Base-by-base conservation (phyloP, 1,284 basidiomycete genomes). In the Heterobasidion occidentale region DNA sequence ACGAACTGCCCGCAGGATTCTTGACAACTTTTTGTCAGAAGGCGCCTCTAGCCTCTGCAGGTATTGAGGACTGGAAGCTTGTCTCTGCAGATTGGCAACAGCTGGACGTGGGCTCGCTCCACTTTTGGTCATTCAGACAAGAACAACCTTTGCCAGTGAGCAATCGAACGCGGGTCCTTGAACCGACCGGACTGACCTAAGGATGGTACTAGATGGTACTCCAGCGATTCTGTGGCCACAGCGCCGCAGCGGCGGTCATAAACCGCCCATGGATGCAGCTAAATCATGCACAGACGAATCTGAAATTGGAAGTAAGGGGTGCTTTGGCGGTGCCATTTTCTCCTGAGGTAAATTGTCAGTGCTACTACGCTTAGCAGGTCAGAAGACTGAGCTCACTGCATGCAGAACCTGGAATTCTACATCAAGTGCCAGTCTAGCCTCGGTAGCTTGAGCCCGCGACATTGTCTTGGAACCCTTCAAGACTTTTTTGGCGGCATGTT, bases 351-450 rank as follows among this genome's bases (percentile, higher is more conserved):
- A 5, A 7, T 17, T 14, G 14, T 9, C 7, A n/a, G 9, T 45
- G 7, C 38, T 35, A 27, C 27, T 5, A 27, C 5, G 27, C 27
- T 5, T 27, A 27, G 27, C 9, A 47, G 9, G 34, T 9, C 12
- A 4, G 44, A 6, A 8, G 1, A n/a, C 2, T 51, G 3, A 17
- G 53, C 53, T 50, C n/a, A 52, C 54, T 7, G 46, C 36, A 15
- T 55, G 49, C 12, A 56, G 44, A 12, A 46, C 59, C 15, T 49
- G 54, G 51, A 59, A 60, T 42, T 59, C 58, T 14, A 50, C 46
- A 20, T 60, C 54, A 8, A 60, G 50, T 9, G 47, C 46, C 36
- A 54, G 44, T 8, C 59, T 55, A 14, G 52, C 58, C 50, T 60
- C 48, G 45, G 46, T 35, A 17, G 54, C 44, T 35, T 60, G 59